Evolutionary conservation across 768 basidiomycete species (phyloP), one percentile per base, ranked within the genome.

Genomic region (Mycena rosella): DNA sequence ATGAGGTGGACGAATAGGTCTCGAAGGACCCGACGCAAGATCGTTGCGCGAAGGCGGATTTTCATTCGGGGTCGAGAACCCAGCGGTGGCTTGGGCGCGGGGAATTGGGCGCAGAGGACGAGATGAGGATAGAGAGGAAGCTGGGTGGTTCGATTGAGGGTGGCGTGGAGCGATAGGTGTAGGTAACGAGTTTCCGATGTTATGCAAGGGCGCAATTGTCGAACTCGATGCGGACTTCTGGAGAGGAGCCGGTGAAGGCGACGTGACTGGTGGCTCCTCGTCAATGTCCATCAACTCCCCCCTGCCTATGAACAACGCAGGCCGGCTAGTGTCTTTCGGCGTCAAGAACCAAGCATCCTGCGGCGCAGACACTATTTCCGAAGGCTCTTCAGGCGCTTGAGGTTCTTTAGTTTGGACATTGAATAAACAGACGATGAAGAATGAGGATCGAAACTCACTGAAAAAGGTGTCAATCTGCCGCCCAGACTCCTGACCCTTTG

Each of bases 391-490:
- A 48, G 45, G 24, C 26, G 24, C 45, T 45, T 27, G 5, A 47
- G 32, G 52, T 51, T 51, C 49, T 18, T 45, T n/a, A n/a, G 6
- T 30, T 34, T 18, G 3, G 29, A 18, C 27, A 17, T 32, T 44
- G n/a, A 27, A 58, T 57, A 32, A 67, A 20, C 18, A 24, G 22
- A 29, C 27, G 49, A 30, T 22, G 17, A 15, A 5, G 5, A 18
- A 55, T 51, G 5, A 20, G 30, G 27, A 51, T 15, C 22, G 47
- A 29, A 32, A 77, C 79, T 70, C 60, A 85, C 85, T 70, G 55
- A 74, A 67, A 81, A 84, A 85, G 24, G 83, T 84, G 69, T 87
- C 75, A 11, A 87, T 56, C 36, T 77, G 52, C 62, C 71, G 60
- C 55, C 79, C 74, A 63, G 73, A 63, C 62, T 76, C 70, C 52